Conservation (phyloP, 345 rosid genomes). For the Brassica nigra region DNA sequence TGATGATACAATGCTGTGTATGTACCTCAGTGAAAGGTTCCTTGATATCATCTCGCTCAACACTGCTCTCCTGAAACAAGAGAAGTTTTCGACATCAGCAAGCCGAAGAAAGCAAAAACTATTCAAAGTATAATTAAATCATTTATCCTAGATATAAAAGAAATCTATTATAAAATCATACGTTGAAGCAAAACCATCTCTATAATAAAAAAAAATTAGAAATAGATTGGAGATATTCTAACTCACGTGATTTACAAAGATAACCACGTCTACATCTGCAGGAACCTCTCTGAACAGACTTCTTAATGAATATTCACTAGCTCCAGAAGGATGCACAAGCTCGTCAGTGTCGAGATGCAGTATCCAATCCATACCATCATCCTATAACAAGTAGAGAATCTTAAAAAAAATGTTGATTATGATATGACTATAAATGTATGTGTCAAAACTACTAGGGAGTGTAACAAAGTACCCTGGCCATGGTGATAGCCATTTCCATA, state of each 20-base stretch:
- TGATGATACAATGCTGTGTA: slow-evolving; percentile 27
- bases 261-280: slow-evolving; percentile 65
- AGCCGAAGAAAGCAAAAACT: slow-evolving; percentile 34
- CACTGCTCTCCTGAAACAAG: slow-evolving; percentile 77
- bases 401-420: background rate
- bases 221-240: background rate
- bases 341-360: slow-evolving; percentile 95
- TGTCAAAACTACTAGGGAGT: background rate
- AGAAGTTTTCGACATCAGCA: slow-evolving; percentile 55
- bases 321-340: slow-evolving; percentile 83
- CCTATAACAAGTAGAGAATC: slow-evolving; percentile 33
- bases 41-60: slow-evolving; percentile 77
- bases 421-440: background rate
- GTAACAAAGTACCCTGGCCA: slow-evolving; percentile 80
- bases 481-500: slow-evolving; percentile 96
- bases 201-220: no score
- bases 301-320: slow-evolving; percentile 79
- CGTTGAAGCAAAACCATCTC: no score
- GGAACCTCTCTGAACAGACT: slow-evolving; percentile 65
- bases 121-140: background rate
- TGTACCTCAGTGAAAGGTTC: slow-evolving; percentile 84
- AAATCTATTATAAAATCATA: no score
- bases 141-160: no score
- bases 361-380: slow-evolving; percentile 89
- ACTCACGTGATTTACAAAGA: slow-evolving; percentile 92